Base-by-base conservation (phyloP, 129 eudicot genomes). In the Artemisia annua region DNA sequence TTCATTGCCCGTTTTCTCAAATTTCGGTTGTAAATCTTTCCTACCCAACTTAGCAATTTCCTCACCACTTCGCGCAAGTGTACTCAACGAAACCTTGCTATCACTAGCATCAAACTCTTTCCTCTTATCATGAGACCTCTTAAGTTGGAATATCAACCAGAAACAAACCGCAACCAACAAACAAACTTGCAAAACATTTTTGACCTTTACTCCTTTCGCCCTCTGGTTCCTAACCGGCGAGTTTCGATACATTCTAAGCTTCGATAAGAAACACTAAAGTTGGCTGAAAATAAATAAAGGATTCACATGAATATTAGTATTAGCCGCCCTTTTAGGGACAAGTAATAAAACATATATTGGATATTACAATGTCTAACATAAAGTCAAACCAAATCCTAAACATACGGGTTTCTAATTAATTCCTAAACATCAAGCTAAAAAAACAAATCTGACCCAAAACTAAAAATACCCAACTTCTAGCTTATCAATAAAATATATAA, bases 71-170 rank as follows among this genome's bases (percentile, higher is more conserved):
- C 48, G 76, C 28, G 63, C 22, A 43, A 50, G 71, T 17, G 57
- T 54, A 8, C 55, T 63, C 58, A 24, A 65, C 63, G 82, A 74
- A 43, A 71, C 75, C 53, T 81, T 84, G 7, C 67, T 73, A 79
- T 79, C 84, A 48, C 22, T 70, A 17, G 66, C 85, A 32, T 83
- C 95, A 61, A 89, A 83, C 60, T 85, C 88, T 59, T 79, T 89
- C 67, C 74, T 91, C 69, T 87, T 89, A 67, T 88, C 87, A 32
- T 91, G 96, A 10, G 96, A 89, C 70, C 86, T 87, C 77, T 87
- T 89, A 68, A 93, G 81, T 82, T 89, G 98, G 80, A 87, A 94
- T 51, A 87, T 55, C 62, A 94, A 80, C 98, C 98, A 94, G 70
- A 87, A 74, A 80, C 91, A 87, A 66, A 94, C 79, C 65, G 90